phyloP scores from a whole-genome alignment of 768 basidiomycete genomes.

The Krasilnikovozyma curviuscula region DNA sequence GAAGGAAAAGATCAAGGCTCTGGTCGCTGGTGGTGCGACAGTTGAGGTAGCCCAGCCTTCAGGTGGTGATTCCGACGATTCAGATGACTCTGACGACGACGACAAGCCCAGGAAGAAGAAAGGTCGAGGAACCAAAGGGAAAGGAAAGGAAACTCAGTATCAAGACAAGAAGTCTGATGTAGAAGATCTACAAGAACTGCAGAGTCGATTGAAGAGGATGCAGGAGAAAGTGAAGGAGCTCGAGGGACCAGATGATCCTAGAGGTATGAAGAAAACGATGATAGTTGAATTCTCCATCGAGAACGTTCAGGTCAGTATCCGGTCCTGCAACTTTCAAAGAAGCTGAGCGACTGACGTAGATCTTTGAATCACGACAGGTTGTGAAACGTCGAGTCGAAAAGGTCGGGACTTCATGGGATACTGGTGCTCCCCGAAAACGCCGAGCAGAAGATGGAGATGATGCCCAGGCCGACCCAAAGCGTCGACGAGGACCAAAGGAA shows the following conservation, averaged over 20 bases:
- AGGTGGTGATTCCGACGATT: neutral
- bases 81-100: slow-evolving; percentile 2
- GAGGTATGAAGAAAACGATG: slow-evolving; percentile 33
- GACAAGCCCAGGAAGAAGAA: neutral
- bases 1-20: slow-evolving; percentile 34
- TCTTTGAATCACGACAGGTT: neutral
- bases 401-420: neutral
- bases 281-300: slow-evolving; percentile 95
- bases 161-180: slow-evolving; percentile 24
- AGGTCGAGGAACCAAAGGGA: neutral
- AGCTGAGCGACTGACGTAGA: slow-evolving; percentile 37
- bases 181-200: slow-evolving; percentile 28
- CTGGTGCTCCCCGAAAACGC: neutral
- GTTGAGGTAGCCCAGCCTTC: neutral
- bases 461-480: neutral
- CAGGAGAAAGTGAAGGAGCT: slow-evolving; percentile 36
- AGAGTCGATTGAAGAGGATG: slow-evolving; percentile 39
- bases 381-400: slow-evolving; percentile 1
- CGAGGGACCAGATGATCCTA: slow-evolving; percentile 18
- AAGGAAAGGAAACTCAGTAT: slow-evolving; percentile 30
- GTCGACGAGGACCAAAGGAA: slow-evolving; percentile 1
- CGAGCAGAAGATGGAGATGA: slow-evolving; percentile 6
- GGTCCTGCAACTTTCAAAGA: neutral
- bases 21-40: neutral
- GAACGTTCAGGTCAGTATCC: slow-evolving; percentile 48